Conservation (phyloP, 2,329 filamentous ascomycete genomes). For the Ophiobolus disseminans region DNA sequence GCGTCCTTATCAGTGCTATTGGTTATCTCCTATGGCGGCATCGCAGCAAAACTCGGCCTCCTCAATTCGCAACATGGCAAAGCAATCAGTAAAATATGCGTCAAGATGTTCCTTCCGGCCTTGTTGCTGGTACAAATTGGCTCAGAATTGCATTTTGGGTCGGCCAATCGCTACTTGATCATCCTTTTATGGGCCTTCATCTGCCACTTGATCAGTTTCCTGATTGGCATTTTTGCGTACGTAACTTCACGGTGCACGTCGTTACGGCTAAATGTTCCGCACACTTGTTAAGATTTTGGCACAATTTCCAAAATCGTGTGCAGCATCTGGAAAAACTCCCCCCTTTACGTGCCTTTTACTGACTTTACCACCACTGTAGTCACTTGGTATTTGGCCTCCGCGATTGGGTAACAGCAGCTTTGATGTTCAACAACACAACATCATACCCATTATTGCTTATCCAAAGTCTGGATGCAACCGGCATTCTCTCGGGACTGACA, state of each 20-base stretch:
- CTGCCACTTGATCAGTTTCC: slow-evolving; percentile 58
- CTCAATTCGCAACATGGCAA: slow-evolving; percentile 58
- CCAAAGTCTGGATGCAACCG: slow-evolving; percentile 61
- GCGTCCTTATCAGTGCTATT: slow-evolving; percentile 62
- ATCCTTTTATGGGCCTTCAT: slow-evolving; percentile 59
- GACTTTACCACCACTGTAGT: too few relatives aligned
- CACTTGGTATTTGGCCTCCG: slow-evolving; percentile 57
- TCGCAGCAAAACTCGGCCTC: slow-evolving; percentile 57
- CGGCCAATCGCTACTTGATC: slow-evolving; percentile 55
- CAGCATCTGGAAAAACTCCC: too few relatives aligned
- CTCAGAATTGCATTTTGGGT: slow-evolving; percentile 56
- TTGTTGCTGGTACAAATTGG: slow-evolving; percentile 62
- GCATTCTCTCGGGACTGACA: slow-evolving; percentile 60
- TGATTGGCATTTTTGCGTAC: slow-evolving; percentile 52
- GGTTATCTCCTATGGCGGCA: slow-evolving; percentile 59
- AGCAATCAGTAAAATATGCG: slow-evolving; percentile 60
- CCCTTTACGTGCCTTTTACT: too few relatives aligned
- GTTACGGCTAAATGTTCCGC: too few relatives aligned
- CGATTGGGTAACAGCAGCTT: slow-evolving; percentile 61
- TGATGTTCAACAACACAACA: slow-evolving; percentile 65
- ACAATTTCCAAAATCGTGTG: too few relatives aligned
- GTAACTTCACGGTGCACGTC: too few relatives aligned
- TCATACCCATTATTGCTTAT: slow-evolving; percentile 59
- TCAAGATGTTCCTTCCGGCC: slow-evolving; percentile 61
- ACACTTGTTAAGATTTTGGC: too few relatives aligned